phyloP scores from a whole-genome alignment of 2,329 filamentous ascomycete species.

The Diplodia intermedia region DNA sequence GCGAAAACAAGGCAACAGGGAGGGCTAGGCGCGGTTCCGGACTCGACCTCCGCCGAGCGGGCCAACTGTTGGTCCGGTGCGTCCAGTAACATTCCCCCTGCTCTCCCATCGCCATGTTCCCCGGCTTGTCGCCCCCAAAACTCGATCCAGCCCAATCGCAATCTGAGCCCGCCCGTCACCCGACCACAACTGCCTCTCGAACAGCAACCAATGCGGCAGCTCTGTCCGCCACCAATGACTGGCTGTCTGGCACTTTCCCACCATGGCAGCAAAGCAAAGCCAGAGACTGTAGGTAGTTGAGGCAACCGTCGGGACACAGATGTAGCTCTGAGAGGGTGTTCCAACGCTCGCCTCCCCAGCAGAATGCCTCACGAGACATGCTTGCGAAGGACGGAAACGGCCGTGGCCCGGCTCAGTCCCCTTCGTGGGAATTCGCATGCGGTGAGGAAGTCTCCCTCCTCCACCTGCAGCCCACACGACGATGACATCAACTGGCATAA shows the following conservation, averaged over 20 bases:
- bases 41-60: not conserved
- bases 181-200: conserved; percentile 18
- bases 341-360: no score
- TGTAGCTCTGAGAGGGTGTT: not conserved
- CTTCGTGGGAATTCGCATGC: not conserved
- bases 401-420: not conserved
- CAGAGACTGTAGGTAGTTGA: not conserved
- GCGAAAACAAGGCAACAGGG: conserved; percentile 19
- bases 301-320: not conserved
- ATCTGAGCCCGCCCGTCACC: conserved; percentile 13
- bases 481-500: not conserved
- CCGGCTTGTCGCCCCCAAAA: conserved; percentile 22
- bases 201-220: not conserved
- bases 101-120: conserved; percentile 1
- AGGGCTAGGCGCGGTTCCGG: not conserved
- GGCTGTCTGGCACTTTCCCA: not conserved
- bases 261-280: not conserved
- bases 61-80: not conserved
- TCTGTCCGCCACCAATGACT: not conserved
- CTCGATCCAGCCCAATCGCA: conserved; percentile 4
- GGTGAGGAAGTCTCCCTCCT: conserved; percentile 1
- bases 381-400: not conserved
- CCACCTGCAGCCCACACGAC: not conserved
- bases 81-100: conserved; percentile 2
- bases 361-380: not conserved